Evolutionary conservation across 306 rosid species (phyloP).

Genomic region (Gleditsia sinensis): DNA sequence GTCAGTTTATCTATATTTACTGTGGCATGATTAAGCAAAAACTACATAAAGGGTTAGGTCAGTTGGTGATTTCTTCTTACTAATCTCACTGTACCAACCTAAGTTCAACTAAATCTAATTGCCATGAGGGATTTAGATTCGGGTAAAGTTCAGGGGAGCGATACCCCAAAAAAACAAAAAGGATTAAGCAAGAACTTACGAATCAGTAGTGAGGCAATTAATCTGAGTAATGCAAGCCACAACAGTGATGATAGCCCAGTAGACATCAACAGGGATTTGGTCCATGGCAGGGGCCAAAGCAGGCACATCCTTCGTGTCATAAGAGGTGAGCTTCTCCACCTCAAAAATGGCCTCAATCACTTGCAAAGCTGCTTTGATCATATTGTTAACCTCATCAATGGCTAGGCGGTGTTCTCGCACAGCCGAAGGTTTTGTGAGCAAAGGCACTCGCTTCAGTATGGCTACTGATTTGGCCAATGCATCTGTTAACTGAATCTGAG

Average conservation of each 20-base stretch:
- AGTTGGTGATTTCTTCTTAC: too few species aligned
- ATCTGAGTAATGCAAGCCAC: constrained; percentile 23
- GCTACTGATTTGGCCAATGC: constrained; percentile 48
- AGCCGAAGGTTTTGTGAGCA: constrained; percentile 22
- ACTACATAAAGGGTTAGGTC: too few species aligned
- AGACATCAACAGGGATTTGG: constrained; percentile 52
- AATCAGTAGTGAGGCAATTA: constrained; percentile 41
- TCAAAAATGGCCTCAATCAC: constrained; percentile 40
- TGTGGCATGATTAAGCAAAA: background rate
- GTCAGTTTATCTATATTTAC: background rate
- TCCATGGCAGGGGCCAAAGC: constrained; percentile 38
- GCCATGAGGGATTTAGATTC: too few species aligned
- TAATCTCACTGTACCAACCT: too few species aligned
- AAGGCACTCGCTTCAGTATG: constrained; percentile 44
- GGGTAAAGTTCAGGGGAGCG: too few species aligned
- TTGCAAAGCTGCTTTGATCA: constrained; percentile 41
- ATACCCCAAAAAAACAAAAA: too few species aligned
- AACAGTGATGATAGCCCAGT: constrained; percentile 52
- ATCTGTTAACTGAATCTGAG: constrained; percentile 37
- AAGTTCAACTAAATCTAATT: too few species aligned
- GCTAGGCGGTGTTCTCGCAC: constrained; percentile 34
- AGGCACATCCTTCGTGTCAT: constrained; percentile 43
- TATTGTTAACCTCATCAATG: constrained; percentile 37
- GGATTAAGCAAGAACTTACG: constrained; percentile 37
- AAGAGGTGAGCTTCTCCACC: constrained; percentile 37